These are phyloP conservation scores for Nelumbo lutea DNA, from an alignment of 164 flowering plant species.

Conservation along the genomic window DNA sequence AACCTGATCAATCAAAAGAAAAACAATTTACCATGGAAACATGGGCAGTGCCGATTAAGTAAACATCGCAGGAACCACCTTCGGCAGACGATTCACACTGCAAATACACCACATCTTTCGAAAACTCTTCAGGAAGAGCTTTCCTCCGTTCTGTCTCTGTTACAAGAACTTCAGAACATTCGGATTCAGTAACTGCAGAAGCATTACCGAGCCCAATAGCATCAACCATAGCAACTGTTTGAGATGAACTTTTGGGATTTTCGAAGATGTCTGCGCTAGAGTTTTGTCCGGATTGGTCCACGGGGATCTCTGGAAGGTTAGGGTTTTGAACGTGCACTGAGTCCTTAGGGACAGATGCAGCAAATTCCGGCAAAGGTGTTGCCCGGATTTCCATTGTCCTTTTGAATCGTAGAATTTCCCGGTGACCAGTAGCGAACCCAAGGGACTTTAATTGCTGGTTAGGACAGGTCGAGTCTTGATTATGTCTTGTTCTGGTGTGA, in stretches of 20 bases:
- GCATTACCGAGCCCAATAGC: slow-evolving; percentile 9
- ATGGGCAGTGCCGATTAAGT: slow-evolving; percentile 87
- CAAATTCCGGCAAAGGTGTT: slow-evolving; percentile 16
- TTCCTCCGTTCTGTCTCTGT: slow-evolving; percentile 10
- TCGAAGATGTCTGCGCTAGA: background rate
- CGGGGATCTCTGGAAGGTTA: background rate
- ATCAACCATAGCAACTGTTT: slow-evolving; percentile 12
- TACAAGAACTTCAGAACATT: slow-evolving; percentile 14
- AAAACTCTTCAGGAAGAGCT: slow-evolving; percentile 56
- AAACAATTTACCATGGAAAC: slow-evolving; percentile 60
- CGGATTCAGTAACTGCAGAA: slow-evolving; percentile 11
- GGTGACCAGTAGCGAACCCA: slow-evolving; percentile 2
- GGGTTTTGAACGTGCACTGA: slow-evolving; percentile 27
- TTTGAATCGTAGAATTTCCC: background rate
- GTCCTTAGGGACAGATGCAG: slow-evolving; percentile 22
- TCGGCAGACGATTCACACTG: slow-evolving; percentile 64
- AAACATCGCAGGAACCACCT: slow-evolving; percentile 67
- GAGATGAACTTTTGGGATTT: slow-evolving; percentile 14
- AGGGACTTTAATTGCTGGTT: background rate
- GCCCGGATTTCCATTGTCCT: slow-evolving; percentile 26
- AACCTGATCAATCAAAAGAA: background rate
- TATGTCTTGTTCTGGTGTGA: background rate
- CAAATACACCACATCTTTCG: slow-evolving; percentile 42
- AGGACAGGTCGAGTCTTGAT: background rate
- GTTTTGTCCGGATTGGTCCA: background rate